Percentiles rank a stretch among this genome's conserved stretches.
These are phyloP conservation scores for Phytopythium delawarense DNA, from an alignment of 352 stramenopile species.

Conservation along the genomic window DNA sequence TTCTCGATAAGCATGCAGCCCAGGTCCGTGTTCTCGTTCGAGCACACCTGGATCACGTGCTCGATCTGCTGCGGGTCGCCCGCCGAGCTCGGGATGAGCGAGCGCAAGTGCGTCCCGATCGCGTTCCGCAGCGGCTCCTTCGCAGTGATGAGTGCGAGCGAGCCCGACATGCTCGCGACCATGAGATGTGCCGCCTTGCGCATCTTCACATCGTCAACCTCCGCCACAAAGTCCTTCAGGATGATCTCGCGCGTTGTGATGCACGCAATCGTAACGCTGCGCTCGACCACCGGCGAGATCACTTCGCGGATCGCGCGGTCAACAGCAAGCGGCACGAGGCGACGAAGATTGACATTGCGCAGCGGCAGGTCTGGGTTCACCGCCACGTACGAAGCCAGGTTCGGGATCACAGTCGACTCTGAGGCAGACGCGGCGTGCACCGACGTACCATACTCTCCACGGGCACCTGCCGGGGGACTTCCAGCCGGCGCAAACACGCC, in stretches of 20 bases:
- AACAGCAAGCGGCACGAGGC: slow-evolving; percentile 95
- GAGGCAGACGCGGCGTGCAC: slow-evolving; percentile 32
- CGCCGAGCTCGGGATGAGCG: slow-evolving; percentile 83
- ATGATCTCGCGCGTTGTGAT: slow-evolving; percentile 98
- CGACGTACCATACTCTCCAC: slow-evolving; percentile 11
- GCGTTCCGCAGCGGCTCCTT: slow-evolving; percentile 96
- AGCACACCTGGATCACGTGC: slow-evolving; percentile 96
- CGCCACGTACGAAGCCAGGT: slow-evolving; percentile 97
- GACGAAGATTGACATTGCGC: slow-evolving; percentile 92
- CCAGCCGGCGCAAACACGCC: slow-evolving; percentile 46
- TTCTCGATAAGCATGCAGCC: slow-evolving; percentile 99
- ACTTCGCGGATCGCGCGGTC: slow-evolving; percentile 98
- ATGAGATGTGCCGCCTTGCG: slow-evolving; percentile 97
- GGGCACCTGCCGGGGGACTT: slow-evolving; percentile 32
- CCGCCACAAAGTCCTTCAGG: slow-evolving; percentile 99
- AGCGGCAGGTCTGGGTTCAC: slow-evolving; percentile 95
- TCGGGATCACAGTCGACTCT: slow-evolving; percentile 97
- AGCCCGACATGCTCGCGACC: slow-evolving; percentile 97
- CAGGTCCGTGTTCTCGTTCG: slow-evolving; percentile 98
- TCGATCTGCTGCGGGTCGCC: slow-evolving; percentile 93
- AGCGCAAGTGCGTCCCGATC: slow-evolving; percentile 95
- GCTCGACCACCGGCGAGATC: slow-evolving; percentile 98
- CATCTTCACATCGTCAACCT: slow-evolving; percentile 94
- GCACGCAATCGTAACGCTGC: slow-evolving; percentile 98
- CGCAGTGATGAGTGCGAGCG: slow-evolving; percentile 96